Evolutionary conservation across 768 basidiomycete species (phyloP).

Genomic region (Cystofilobasidium ferigula): DNA sequence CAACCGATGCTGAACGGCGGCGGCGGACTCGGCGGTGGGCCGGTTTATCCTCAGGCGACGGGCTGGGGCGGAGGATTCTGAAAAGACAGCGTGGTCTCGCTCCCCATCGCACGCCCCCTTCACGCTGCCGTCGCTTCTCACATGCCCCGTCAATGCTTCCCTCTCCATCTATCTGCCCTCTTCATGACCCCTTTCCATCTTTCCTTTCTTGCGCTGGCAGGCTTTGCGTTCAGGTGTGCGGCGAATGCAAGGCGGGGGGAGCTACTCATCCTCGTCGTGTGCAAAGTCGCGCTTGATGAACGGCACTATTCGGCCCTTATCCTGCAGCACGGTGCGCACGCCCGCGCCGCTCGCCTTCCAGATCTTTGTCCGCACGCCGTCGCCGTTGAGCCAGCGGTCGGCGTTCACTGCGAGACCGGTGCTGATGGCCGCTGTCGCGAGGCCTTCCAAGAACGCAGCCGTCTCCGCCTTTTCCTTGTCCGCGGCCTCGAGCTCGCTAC

Average conservation of each 20-base stretch:
- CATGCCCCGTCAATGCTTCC: too few relatives aligned
- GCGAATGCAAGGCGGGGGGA: too few relatives aligned
- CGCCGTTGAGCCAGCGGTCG: conserved; percentile 2
- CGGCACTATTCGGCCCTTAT: not conserved
- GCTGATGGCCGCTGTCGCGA: not conserved
- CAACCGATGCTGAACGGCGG: conserved; percentile 13
- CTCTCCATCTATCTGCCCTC: too few relatives aligned
- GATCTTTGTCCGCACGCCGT: not conserved
- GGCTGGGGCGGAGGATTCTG: conserved; percentile 23
- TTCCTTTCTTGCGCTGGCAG: too few relatives aligned
- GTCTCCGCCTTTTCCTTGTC: not conserved
- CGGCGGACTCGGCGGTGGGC: not conserved
- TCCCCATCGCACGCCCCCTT: too few relatives aligned
- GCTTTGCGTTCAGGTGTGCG: too few relatives aligned
- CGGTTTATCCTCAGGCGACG: conserved; percentile 4
- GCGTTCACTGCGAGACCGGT: not conserved
- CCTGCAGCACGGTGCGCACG: not conserved
- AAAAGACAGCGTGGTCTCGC: too few relatives aligned
- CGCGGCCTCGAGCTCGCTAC: not conserved
- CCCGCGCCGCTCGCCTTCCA: not conserved
- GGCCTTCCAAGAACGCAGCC: not conserved
- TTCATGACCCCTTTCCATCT: too few relatives aligned
- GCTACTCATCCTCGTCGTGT: not conserved
- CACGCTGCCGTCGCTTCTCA: too few relatives aligned
- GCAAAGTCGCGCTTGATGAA: not conserved